A percentile compares a stretch with the other conserved stretches of the same genome.
Evolutionary conservation across 2,329 filamentous ascomycete species (phyloP).

Genomic region (Pseudogymnoascus sp.): DNA sequence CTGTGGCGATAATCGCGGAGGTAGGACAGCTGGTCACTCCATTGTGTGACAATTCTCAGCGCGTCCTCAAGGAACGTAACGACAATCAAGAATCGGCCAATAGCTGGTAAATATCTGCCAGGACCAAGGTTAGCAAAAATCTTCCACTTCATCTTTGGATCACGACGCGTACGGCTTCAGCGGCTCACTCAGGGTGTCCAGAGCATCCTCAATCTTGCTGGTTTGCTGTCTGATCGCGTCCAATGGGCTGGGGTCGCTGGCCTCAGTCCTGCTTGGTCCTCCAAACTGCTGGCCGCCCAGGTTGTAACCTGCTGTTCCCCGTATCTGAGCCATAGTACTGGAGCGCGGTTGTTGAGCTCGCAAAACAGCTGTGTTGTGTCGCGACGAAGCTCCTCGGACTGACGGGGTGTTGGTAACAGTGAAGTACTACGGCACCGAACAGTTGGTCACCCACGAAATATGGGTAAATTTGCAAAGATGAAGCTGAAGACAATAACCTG

Average conservation of each 20-base stretch:
- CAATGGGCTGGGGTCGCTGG: slow-evolving; percentile 42
- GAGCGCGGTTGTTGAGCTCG: neutral
- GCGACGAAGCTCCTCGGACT: neutral
- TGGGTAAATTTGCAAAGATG: neutral
- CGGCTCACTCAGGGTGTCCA: slow-evolving; percentile 83
- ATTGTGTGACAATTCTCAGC: slow-evolving; percentile 93
- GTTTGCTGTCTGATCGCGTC: slow-evolving; percentile 91
- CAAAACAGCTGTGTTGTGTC: slow-evolving; percentile 1
- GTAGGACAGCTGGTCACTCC: slow-evolving; percentile 89
- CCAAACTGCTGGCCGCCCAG: slow-evolving; percentile 30
- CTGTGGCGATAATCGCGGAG: slow-evolving; percentile 88
- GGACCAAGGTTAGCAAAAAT: slow-evolving; percentile 18
- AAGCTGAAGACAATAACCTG: slow-evolving; percentile 5
- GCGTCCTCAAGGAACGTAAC: slow-evolving; percentile 98
- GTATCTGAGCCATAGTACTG: slow-evolving; percentile 48
- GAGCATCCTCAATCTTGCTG: slow-evolving; percentile 92
- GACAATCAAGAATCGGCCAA: slow-evolving; percentile 95
- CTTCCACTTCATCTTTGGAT: slow-evolving; percentile 3
- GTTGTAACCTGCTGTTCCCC: slow-evolving; percentile 44
- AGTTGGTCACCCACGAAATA: neutral
- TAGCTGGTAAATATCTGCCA: slow-evolving; percentile 78
- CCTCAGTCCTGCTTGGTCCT: slow-evolving; percentile 28
- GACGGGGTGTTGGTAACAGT: neutral
- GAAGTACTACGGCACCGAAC: neutral
- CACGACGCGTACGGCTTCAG: slow-evolving; percentile 75